These are phyloP conservation scores for Raffaelea deltoideospora DNA, from an alignment of 2,329 filamentous ascomycete genomes.

Conservation along the genomic window DNA sequence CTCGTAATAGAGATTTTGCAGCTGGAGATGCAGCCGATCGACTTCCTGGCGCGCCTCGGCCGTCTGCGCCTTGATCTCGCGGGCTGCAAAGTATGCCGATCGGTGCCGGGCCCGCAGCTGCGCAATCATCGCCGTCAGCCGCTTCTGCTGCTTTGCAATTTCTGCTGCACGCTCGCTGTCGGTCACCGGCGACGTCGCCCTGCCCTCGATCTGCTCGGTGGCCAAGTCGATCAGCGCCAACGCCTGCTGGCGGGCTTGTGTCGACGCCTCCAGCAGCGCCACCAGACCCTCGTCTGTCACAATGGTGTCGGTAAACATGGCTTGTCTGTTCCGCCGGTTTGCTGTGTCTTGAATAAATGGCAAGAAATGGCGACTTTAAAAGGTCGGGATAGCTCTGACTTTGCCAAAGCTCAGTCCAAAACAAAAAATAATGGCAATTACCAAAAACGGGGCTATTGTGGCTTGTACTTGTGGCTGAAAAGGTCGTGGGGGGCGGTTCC, in stretches of 20 bases:
- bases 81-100: constrained; percentile 62
- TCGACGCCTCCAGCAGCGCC: constrained; percentile 57
- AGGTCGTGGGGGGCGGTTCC: too few species aligned
- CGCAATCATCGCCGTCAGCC: constrained; percentile 62
- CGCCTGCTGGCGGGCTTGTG: constrained; percentile 57
- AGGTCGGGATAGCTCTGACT: too few species aligned
- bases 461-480: too few species aligned
- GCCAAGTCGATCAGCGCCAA: constrained; percentile 45
- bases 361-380: too few species aligned
- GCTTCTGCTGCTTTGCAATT: constrained; percentile 63
- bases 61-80: constrained; percentile 74
- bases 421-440: too few species aligned
- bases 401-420: too few species aligned
- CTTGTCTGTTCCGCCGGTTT: too few species aligned
- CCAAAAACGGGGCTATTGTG: too few species aligned
- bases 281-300: constrained; percentile 51
- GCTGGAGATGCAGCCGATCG: constrained; percentile 75
- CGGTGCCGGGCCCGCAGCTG: constrained; percentile 74
- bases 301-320: constrained; percentile 40
- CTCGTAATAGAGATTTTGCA: constrained; percentile 95
- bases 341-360: too few species aligned
- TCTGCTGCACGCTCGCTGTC: constrained; percentile 29
- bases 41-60: constrained; percentile 82
- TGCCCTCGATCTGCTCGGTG: constrained; percentile 13
- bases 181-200: constrained; percentile 16